Base-by-base conservation (phyloP, 345 rosid genomes). In the Aquilaria sinensis region DNA sequence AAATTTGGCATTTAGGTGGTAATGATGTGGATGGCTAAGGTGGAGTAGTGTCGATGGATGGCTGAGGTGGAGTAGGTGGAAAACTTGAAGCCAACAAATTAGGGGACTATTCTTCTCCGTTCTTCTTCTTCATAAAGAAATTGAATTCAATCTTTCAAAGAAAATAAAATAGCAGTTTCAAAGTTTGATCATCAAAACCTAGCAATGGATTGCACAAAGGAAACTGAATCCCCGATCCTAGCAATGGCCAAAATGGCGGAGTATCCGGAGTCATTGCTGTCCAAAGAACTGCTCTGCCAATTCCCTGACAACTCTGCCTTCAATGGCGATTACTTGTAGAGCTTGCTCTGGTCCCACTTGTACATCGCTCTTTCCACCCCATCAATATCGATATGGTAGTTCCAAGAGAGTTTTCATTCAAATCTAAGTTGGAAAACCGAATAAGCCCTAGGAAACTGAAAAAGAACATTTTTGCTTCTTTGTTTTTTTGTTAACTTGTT, bases 331-430 rank as follows among this genome's bases (percentile, higher is more conserved):
- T 87, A 85, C 72, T 51, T 84, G 12, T 89, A 87, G 73, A 89
- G 96, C 84, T 89, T 96, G 16, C 74, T 92, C 47, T 92, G 96
- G 98, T 92, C 98, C 96, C 98, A 48, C 71, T 92, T 34, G 72
- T 89, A 51, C 95, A 86, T 46, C 83, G 89, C 23, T 30, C 67
- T 15, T 78, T 86, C 80, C 60, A 57, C 53, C 78, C 83, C 49
- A 34, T 76, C 31, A 85, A 80, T 54, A 63, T 79, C 0, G 87
- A 73, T 29, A 50, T 47, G 31, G 50, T 32, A 9, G 72, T 74
- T 3, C 87, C 74, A 6, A 70, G 56, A 62, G 66, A 66, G 70
- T 69, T 76, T 57, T 64, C 67, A 2, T 77, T 63, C 53, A 81
- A 72, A 41, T 69, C 78, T 41, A 76, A 71, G 50, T 58, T 58